These are phyloP conservation scores for Polytrichum commune DNA, from an alignment of 225 moss, liverwort and hornwort species.

Conservation along the genomic window DNA sequence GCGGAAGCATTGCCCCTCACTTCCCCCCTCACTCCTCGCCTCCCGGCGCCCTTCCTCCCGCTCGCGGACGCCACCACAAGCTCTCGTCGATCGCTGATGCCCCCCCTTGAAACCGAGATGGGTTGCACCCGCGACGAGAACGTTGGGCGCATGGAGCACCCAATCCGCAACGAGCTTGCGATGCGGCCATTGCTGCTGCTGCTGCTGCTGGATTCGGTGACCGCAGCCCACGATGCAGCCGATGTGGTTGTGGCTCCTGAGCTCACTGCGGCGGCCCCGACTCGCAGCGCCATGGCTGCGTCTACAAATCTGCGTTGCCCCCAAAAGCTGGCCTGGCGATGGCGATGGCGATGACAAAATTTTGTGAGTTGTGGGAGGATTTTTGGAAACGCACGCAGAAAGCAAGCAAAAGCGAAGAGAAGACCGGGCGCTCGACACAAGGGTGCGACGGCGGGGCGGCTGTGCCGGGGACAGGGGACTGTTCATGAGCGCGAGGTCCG, in stretches of 20 bases:
- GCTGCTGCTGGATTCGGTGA: conserved; percentile 20
- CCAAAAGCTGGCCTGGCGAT: neutral
- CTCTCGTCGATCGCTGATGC: too few species aligned
- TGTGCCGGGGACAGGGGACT: too few species aligned
- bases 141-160: neutral
- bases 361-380: too few species aligned
- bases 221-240: conserved; percentile 17
- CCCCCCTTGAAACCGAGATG: neutral
- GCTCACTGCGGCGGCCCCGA: conserved; percentile 22
- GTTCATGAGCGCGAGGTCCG: too few species aligned
- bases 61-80: neutral
- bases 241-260: conserved; percentile 13
- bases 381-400: too few species aligned
- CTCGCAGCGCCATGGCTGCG: conserved; percentile 51
- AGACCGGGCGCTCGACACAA: too few species aligned
- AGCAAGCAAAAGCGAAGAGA: too few species aligned
- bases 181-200: conserved; percentile 7
- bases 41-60: too few species aligned
- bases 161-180: neutral
- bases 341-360: neutral
- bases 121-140: neutral
- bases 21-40: neutral
- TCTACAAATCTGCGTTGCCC: neutral
- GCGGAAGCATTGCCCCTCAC: conserved; percentile 26
- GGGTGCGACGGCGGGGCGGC: too few species aligned